A percentile compares a stretch with the other conserved stretches of the same genome.
These are phyloP conservation scores for Suillus spraguei DNA, from an alignment of 768 basidiomycete species.

Conservation along the genomic window DNA sequence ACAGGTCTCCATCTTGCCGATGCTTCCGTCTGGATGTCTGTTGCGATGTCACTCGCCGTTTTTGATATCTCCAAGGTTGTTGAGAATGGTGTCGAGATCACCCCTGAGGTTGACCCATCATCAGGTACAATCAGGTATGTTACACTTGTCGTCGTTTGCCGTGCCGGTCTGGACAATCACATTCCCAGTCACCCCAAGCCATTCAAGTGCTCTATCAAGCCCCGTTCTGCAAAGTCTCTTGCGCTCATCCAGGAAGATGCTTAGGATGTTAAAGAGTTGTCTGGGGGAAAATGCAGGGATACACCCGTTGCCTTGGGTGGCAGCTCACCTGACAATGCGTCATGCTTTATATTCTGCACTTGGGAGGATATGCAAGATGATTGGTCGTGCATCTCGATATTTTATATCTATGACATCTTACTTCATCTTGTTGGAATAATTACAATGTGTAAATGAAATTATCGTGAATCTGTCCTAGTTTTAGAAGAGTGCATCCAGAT, in stretches of 20 bases:
- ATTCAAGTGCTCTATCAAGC: conserved; percentile 55
- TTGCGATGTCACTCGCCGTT: conserved; percentile 42
- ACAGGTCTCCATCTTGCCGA: conserved; percentile 50
- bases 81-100: conserved; percentile 42
- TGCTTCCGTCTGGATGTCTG: conserved; percentile 40
- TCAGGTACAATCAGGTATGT: conserved; percentile 57
- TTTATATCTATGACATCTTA: background rate
- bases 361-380: background rate
- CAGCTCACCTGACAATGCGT: background rate
- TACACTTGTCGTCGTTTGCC: too few relatives aligned
- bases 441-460: background rate
- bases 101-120: conserved; percentile 54
- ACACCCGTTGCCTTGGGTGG: background rate
- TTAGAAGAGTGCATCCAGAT: background rate
- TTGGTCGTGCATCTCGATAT: background rate
- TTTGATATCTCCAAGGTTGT: conserved; percentile 43
- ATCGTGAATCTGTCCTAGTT: background rate
- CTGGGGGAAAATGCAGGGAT: background rate
- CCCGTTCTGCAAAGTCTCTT: conserved; percentile 51
- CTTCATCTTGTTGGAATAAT: conserved; percentile 8
- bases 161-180: background rate
- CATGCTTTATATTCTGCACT: background rate
- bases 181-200: background rate
- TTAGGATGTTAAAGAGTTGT: background rate
- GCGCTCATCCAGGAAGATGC: conserved; percentile 48